Percentiles rank a stretch among this genome's conserved stretches.
Conservation (phyloP, 2,329 filamentous ascomycete species). For the Alternaria viburni region DNA sequence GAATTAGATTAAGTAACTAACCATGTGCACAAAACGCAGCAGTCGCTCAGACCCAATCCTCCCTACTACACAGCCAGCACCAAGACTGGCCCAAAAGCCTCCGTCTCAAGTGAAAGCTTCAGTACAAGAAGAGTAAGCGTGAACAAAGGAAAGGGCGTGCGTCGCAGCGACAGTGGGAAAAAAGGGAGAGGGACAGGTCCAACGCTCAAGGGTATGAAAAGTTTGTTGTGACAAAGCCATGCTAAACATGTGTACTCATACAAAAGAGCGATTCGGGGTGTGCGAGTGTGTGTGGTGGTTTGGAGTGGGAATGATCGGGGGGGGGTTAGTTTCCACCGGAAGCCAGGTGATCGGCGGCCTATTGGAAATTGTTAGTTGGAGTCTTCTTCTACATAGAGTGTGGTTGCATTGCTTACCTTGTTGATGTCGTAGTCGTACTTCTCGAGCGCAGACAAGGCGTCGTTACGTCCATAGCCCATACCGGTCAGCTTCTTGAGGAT, state of each 20-base stretch:
- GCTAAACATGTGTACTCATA: slow-evolving; percentile 41
- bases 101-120: slow-evolving; percentile 3
- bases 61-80: slow-evolving; percentile 2
- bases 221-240: slow-evolving; percentile 26
- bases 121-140: slow-evolving; percentile 12
- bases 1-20: slow-evolving; percentile 12
- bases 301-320: neutral
- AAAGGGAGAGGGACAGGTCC: neutral
- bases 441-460: slow-evolving; percentile 81
- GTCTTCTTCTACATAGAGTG: neutral
- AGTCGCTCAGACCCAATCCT: slow-evolving; percentile 17
- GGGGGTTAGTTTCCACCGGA: slow-evolving; percentile 20
- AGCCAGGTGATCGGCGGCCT: slow-evolving; percentile 48
- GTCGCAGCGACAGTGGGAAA: neutral
- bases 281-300: neutral
- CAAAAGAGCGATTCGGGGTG: slow-evolving; percentile 22
- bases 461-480: slow-evolving; percentile 82
- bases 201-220: slow-evolving; percentile 32
- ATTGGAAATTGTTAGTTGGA: slow-evolving; percentile 23
- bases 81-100: neutral
- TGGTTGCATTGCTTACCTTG: slow-evolving; percentile 65
- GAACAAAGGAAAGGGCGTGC: neutral
- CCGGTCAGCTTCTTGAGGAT: slow-evolving; percentile 86
- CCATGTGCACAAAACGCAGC: neutral
- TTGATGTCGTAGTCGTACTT: slow-evolving; percentile 97